Conservation (phyloP, 1,284 basidiomycete species). For the Puccinia triticina region DNA sequence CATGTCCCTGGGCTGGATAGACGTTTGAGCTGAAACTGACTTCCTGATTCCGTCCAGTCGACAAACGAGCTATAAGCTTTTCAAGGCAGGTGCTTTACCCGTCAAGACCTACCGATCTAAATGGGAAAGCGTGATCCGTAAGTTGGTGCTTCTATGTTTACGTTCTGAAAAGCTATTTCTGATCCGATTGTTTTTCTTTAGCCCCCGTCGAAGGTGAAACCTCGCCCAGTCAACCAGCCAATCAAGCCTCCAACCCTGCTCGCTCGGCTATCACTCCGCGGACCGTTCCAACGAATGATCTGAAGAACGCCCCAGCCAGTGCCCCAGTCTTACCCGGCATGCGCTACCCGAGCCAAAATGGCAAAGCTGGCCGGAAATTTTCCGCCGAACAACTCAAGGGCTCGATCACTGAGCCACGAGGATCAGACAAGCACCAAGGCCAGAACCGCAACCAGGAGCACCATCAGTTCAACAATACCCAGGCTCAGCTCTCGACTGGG, state of each 20-base stretch:
- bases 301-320: conserved; percentile 1
- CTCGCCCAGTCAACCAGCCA: neutral
- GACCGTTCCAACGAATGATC: neutral
- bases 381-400: conserved; percentile 10
- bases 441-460: conserved; percentile 13
- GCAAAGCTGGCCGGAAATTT: neutral
- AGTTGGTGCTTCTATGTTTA: neutral
- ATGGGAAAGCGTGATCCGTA: conserved; percentile 42
- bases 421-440: neutral
- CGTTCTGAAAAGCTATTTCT: neutral
- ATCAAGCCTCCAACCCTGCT: neutral
- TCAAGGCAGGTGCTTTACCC: conserved; percentile 50
- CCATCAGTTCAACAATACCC: neutral
- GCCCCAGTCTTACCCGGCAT: neutral
- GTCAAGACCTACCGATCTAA: conserved; percentile 51
- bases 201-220: neutral
- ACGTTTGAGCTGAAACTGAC: neutral
- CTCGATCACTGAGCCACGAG: neutral
- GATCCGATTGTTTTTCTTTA: neutral
- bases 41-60: conserved; percentile 17
- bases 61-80: conserved; percentile 52
- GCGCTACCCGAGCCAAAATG: neutral
- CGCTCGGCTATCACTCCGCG: neutral
- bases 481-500: neutral
- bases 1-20: neutral